Evolutionary conservation across 2,329 filamentous ascomycete genomes (phyloP).

Genomic region (Bipolaris victoriae): DNA sequence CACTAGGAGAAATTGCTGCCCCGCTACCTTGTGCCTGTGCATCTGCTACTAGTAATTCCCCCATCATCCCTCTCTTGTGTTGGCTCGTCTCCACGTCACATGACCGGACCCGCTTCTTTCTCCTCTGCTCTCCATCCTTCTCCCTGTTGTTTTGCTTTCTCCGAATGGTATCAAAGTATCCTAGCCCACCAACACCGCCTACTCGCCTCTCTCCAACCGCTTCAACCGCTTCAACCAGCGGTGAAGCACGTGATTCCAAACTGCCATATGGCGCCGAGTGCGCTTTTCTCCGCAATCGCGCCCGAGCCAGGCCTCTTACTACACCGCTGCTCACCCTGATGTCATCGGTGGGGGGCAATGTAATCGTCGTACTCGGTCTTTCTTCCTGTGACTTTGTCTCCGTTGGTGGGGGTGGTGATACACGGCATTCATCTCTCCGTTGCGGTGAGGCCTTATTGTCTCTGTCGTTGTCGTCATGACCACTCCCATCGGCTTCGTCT

Average conservation of each 20-base stretch:
- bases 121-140: neutral
- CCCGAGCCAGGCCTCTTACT: slow-evolving; percentile 9
- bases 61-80: neutral
- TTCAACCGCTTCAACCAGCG: slow-evolving; percentile 23
- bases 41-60: slow-evolving; percentile 1
- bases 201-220: slow-evolving; percentile 33
- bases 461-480: slow-evolving; percentile 6
- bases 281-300: slow-evolving; percentile 26
- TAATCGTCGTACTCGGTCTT: slow-evolving; percentile 14
- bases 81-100: neutral
- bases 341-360: slow-evolving; percentile 8
- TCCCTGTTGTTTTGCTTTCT: slow-evolving; percentile 9
- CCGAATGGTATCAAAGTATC: slow-evolving; percentile 5
- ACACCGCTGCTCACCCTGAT: slow-evolving; percentile 15
- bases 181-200: slow-evolving; percentile 33
- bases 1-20: slow-evolving; percentile 3
- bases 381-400: neutral
- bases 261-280: slow-evolving; percentile 29
- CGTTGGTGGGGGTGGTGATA: slow-evolving; percentile 7
- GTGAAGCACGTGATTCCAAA: slow-evolving; percentile 9
- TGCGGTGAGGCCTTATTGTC: slow-evolving; percentile 5
- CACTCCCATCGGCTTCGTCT: slow-evolving; percentile 17
- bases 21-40: neutral
- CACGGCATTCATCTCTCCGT: neutral
- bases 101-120: neutral